Evolutionary conservation across 75 land plant genomes (phyloP), one percentile per base, ranked within the genome.

Genomic region (Isoetes taiwanensis): DNA sequence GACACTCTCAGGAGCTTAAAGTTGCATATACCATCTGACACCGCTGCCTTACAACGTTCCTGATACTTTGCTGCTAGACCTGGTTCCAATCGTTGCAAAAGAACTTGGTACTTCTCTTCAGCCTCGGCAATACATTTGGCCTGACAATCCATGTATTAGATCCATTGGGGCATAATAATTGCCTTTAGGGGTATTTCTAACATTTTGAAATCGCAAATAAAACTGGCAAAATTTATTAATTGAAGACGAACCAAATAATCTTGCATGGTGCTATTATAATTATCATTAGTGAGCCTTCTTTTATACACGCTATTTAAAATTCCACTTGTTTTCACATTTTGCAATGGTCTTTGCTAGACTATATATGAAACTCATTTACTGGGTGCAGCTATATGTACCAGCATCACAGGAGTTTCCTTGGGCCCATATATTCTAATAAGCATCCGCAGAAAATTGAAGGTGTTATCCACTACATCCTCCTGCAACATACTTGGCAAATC

Each of bases 401-500:
- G 67, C 84, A 69, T 78, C 35, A 34, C 35, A 32, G 85, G 74
- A 11, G 81, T 86, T 25, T 43, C 54, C 34, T 69, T 54, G 52
- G 96, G 62, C 52, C 86, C 90, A 74, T 77, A 80, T 28, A 74
- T 39, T 30, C 67, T 61, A 32, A 73, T 66, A 69, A 90, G 82
- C 96, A 90, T 80, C 34, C 96, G 83, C 60, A 90, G 65, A 33
- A 85, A 62, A 46, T 90, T 90, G 80, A 90, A 90, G 71, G 61
- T 82, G 61, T 90, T 85, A 5, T 76, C 68, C 25, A 80, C 37
- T n/a, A 90, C 81, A 62, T 90, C 96, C 41, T 85, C 96, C 96
- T 89, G 58, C 37, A 63, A 27, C 25, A 28, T n/a, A n/a, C n/a
- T n/a, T n/a, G n/a, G n/a, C n/a, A n/a, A n/a, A n/a, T n/a, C n/a